Conservation (phyloP, 2,329 filamentous ascomycete genomes). For the Tolypocladium pustulatum region DNA sequence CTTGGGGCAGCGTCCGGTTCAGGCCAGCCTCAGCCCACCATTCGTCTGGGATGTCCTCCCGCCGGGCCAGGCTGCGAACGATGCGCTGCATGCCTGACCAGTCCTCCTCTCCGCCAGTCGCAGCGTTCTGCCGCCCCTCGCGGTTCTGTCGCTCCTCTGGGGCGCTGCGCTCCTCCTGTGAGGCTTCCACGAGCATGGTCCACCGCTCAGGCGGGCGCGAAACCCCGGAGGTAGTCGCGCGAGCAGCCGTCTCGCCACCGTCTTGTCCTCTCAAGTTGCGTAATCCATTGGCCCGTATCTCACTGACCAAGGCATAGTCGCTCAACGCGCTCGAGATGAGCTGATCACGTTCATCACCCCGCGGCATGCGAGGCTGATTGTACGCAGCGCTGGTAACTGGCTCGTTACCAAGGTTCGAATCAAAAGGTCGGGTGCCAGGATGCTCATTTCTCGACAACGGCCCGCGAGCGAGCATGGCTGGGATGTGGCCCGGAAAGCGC, state of each 20-base stretch:
- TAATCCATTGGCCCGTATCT: background rate
- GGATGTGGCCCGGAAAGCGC: slow-evolving; percentile 5
- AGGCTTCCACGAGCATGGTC: background rate
- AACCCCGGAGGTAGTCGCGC: background rate
- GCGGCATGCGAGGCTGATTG: background rate
- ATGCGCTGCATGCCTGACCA: slow-evolving; percentile 59
- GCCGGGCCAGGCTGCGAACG: slow-evolving; percentile 55
- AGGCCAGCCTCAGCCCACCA: slow-evolving; percentile 69
- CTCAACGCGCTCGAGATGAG: background rate
- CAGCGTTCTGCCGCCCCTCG: background rate
- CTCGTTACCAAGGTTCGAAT: background rate
- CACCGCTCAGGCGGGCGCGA: background rate
- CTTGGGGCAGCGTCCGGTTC: slow-evolving; percentile 40
- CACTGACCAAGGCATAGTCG: background rate
- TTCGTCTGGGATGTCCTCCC: slow-evolving; percentile 70
- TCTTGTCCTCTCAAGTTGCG: background rate
- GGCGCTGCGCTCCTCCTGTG: background rate
- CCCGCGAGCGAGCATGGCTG: slow-evolving; percentile 6
- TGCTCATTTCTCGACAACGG: background rate
- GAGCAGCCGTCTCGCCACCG: background rate
- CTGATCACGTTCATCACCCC: background rate
- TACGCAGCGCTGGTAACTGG: too few relatives aligned
- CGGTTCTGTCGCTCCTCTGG: background rate
- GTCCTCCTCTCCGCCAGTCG: slow-evolving; percentile 24
- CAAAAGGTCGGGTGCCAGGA: background rate